Conservation (phyloP, 2,329 filamentous ascomycete genomes). For the Clarireedia paspali region DNA sequence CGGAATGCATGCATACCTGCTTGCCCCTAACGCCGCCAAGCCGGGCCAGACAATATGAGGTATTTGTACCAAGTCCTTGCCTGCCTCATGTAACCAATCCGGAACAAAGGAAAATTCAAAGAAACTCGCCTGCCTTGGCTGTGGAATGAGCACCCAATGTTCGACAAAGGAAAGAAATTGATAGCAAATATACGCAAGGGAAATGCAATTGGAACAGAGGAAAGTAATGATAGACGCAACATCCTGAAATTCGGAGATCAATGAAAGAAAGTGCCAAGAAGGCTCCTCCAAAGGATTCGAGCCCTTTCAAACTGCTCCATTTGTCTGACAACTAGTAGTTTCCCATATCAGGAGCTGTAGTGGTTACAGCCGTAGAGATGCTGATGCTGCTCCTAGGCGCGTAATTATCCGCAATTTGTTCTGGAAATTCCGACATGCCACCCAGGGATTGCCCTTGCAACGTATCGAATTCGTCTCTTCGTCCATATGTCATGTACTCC, state of each 20-base stretch:
- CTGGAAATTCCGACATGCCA: background rate
- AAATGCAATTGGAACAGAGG: background rate
- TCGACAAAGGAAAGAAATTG: background rate
- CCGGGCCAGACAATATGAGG: background rate
- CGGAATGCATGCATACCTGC: background rate
- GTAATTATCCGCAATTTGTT: background rate
- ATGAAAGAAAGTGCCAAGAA: too few species aligned
- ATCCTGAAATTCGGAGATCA: too few species aligned
- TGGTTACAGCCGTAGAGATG: background rate
- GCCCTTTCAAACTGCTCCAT: too few species aligned
- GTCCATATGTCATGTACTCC: background rate
- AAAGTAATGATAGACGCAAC: background rate
- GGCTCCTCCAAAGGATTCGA: too few species aligned
- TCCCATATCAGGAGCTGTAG: background rate
- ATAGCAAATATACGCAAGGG: background rate
- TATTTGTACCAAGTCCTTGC: background rate
- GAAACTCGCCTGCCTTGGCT: background rate
- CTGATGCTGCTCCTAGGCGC: background rate
- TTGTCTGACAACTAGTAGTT: background rate
- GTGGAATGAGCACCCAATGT: too few species aligned
- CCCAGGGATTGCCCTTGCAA: background rate
- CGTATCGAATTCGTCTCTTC: slow-evolving; percentile 1
- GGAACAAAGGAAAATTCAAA: background rate
- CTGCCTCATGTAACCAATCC: slow-evolving; percentile 4
- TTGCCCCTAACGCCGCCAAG: background rate